Conservation (phyloP, 441 rosid genomes). For the Erysimum cheiri region DNA sequence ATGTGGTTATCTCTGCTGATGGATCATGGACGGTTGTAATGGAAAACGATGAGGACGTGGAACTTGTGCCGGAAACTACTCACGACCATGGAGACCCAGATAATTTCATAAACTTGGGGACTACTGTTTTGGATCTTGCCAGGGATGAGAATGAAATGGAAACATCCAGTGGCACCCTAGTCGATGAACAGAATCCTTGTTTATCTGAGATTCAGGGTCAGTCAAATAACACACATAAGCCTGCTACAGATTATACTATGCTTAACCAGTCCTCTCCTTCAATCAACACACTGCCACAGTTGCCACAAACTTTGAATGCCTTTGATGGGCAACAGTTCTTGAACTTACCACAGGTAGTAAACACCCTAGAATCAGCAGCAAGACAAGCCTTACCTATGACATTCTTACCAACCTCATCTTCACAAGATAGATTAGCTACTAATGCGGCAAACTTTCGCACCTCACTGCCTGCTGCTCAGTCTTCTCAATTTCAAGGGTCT, state of each 20-base stretch:
- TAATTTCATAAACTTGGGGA: conserved; percentile 37
- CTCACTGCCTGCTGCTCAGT: conserved; percentile 41
- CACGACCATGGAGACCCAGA: conserved; percentile 42
- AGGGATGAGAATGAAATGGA: conserved; percentile 57
- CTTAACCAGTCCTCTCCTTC: conserved; percentile 46
- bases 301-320: conserved; percentile 46
- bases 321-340: conserved; percentile 48
- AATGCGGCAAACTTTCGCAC: conserved; percentile 39
- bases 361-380: conserved; percentile 56
- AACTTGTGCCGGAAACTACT: conserved; percentile 44
- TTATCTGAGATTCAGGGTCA: conserved; percentile 45
- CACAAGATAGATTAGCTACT: conserved; percentile 50
- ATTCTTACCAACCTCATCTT: conserved; percentile 44
- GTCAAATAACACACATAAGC: conserved; percentile 35
- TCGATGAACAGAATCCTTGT: conserved; percentile 65
- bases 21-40: conserved; percentile 86
- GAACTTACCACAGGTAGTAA: conserved; percentile 41
- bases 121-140: conserved; percentile 68
- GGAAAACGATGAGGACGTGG: conserved; percentile 52
- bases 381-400: conserved; percentile 58
- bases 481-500: conserved; percentile 47
- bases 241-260: conserved; percentile 41
- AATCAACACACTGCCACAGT: conserved; percentile 44
- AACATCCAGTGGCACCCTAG: conserved; percentile 41
- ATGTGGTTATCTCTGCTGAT: conserved; percentile 76